Conservation (phyloP, 495 filamentous ascomycete genomes). For the Monascus purpureus region DNA sequence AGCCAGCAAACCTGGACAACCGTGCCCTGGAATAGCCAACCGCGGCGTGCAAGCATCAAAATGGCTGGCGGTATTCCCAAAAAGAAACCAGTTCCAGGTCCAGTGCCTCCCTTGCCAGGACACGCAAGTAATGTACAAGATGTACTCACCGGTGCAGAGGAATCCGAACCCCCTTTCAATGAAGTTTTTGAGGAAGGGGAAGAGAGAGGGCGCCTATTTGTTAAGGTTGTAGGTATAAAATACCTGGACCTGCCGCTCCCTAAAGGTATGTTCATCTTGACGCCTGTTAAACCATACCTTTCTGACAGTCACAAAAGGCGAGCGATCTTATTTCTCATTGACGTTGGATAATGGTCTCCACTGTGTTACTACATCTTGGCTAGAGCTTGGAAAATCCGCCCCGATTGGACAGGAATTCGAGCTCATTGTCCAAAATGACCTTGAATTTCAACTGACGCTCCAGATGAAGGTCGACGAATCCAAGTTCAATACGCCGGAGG, state of each 20-base stretch:
- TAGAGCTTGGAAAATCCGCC: constrained; percentile 82
- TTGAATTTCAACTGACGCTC: constrained; percentile 93
- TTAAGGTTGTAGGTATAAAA: constrained; percentile 94
- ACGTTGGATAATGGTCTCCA: constrained; percentile 96
- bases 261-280: constrained; percentile 46
- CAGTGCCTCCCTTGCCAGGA: constrained; percentile 74
- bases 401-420: constrained; percentile 98
- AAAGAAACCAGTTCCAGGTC: constrained; percentile 46
- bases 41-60: constrained; percentile 52
- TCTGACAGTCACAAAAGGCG: constrained; percentile 40
- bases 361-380: constrained; percentile 91
- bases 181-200: constrained; percentile 57
- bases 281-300: constrained; percentile 3
- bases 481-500: constrained; percentile 29
- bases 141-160: constrained; percentile 44
- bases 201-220: constrained; percentile 86
- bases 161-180: constrained; percentile 39
- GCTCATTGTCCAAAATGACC: constrained; percentile 86
- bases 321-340: constrained; percentile 82
- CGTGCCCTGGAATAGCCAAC: constrained; percentile 84
- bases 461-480: constrained; percentile 88
- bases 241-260: constrained; percentile 86
- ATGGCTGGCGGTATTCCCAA: constrained; percentile 44
- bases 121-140: constrained; percentile 65
- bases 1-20: constrained; percentile 86